Base-by-base conservation (phyloP, 2,329 filamentous ascomycete genomes). In the Pestalotiopsis sp. region DNA sequence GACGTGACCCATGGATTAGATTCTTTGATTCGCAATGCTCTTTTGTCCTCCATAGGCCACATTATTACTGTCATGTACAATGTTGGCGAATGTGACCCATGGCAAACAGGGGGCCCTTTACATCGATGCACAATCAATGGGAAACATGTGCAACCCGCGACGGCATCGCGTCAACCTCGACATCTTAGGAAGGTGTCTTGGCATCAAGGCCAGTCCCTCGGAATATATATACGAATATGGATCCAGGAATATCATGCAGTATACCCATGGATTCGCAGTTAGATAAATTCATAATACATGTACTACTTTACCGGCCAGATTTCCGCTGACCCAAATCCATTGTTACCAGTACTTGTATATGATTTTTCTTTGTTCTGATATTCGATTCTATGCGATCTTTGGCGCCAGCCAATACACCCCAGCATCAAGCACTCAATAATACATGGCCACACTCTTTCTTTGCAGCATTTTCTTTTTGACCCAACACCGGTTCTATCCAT, bases 151-250 rank as follows among this genome's bases (percentile, higher is more conserved):
- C 59, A 39, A 61, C 59, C 20, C 5, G n/a, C 12, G 13, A 9
- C 31, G 38, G 17, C 25, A 61, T 39, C 14, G 14, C 59, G 31
- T 61, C 31, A 61, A 23, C 31, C 7, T 11, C 14, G 59, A 36
- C 59, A 20, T 14, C n/a, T 61, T 36, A 36, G 59, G 59, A 61
- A 61, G 59, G 59, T 61, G 59, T 36, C 27, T 38, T n/a, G 59
- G 59, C 25, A 13, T 14, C 7, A 61, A 4, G 17, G 9, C 59
- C 59, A 61, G 38, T 61, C 59, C 36, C n/a, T 38, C 27, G n/a
- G 25, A 31, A n/a, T 59, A 12, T 23, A 12, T n/a, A 4, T 23
- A 59, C 27, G 57, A 17, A 52, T 52, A n/a, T n/a, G 45, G 13
- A 52, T 20, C 17, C 4, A 17, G 9, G 5, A 52, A 52, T n/a